Percentiles rank a stretch among this genome's conserved stretches.
Evolutionary conservation across 768 basidiomycete genomes (phyloP).

Genomic region (Steccherinum ochraceum): DNA sequence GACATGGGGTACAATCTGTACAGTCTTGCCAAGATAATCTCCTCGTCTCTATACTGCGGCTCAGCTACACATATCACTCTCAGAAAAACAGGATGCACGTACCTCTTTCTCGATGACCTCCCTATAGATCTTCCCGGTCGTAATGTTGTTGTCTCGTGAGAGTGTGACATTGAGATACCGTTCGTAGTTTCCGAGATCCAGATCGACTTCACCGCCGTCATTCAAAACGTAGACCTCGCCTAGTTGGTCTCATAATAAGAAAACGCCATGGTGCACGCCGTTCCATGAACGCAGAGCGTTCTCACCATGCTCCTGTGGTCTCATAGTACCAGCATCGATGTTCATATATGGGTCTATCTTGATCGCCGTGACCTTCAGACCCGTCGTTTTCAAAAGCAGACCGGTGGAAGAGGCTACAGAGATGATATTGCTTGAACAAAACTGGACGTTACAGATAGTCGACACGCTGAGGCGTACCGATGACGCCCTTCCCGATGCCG

Average conservation of each 20-base stretch:
- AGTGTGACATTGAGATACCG: constrained; percentile 94
- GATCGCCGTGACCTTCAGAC: constrained; percentile 96
- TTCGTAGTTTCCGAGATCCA: constrained; percentile 98
- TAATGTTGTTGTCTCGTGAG: constrained; percentile 94
- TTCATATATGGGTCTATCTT: constrained; percentile 99
- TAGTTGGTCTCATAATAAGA: constrained; percentile 17
- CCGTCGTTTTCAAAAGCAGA: constrained; percentile 88
- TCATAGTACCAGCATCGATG: constrained; percentile 99
- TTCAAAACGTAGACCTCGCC: constrained; percentile 98
- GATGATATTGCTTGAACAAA: constrained; percentile 10
- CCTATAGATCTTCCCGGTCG: constrained; percentile 95
- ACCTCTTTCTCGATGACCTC: constrained; percentile 98
- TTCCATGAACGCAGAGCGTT: not conserved
- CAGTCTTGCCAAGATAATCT: constrained; percentile 93
- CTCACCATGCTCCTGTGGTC: constrained; percentile 96
- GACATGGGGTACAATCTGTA: constrained; percentile 96
- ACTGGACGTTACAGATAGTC: constrained; percentile 17
- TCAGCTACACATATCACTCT: constrained; percentile 5
- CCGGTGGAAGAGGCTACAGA: constrained; percentile 90
- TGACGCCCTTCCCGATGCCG: constrained; percentile 98
- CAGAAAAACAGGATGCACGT: constrained; percentile 19
- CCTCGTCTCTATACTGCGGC: constrained; percentile 52
- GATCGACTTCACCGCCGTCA: constrained; percentile 96
- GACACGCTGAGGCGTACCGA: constrained; percentile 55
- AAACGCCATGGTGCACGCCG: not conserved